Evolutionary conservation across 192 early-diverging fungal genomes (phyloP).

Genomic region (Linnemannia hyalina): DNA sequence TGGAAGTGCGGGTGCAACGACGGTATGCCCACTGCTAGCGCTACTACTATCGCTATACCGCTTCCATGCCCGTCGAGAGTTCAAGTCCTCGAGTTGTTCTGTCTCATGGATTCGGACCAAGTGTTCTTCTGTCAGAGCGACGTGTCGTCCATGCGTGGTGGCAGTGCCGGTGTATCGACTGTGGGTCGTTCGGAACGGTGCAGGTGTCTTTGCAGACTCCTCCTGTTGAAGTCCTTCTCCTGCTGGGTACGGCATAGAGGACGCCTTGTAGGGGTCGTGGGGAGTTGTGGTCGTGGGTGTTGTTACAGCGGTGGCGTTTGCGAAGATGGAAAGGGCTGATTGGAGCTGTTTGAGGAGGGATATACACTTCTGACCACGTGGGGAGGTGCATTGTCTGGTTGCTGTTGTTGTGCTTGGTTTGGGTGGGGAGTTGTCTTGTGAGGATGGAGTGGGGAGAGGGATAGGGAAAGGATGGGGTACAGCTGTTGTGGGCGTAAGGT

Average conservation of each 20-base stretch:
- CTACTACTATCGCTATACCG: constrained; percentile 14
- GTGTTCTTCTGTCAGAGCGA: background rate
- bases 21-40: constrained; percentile 17
- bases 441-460: background rate
- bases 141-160: background rate
- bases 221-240: background rate
- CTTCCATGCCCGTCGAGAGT: background rate
- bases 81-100: background rate
- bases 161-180: background rate
- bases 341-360: background rate
- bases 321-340: background rate
- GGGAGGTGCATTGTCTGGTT: background rate
- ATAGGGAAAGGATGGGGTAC: background rate
- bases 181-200: background rate
- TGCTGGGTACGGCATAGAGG: background rate
- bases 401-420: background rate
- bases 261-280: background rate
- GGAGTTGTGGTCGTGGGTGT: background rate
- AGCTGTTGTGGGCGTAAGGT: background rate
- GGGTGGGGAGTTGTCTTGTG: background rate
- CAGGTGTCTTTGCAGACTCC: background rate
- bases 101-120: background rate
- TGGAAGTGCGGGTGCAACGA: background rate
- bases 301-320: background rate
- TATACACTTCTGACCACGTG: constrained; percentile 11